Percentiles rank a stretch among this genome's conserved stretches.
phyloP scores from a whole-genome alignment of 116 monocot species.

The Posidonia oceanica region DNA sequence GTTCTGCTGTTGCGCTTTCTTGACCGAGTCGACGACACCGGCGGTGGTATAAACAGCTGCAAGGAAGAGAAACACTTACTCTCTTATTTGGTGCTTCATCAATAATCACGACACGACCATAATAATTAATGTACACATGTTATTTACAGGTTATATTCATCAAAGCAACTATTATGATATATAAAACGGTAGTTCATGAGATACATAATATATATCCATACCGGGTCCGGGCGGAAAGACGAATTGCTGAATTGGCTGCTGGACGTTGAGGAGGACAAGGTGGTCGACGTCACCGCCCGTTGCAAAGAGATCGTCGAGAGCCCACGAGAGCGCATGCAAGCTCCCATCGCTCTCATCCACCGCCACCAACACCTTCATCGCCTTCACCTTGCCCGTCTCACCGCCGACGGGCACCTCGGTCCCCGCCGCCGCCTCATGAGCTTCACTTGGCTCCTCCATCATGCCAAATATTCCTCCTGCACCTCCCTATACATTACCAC shows the following conservation, averaged over 20 bases:
- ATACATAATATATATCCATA: slow-evolving; percentile 5
- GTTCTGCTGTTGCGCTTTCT: slow-evolving; percentile 50
- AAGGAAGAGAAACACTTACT: not conserved
- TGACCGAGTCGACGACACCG: slow-evolving; percentile 38
- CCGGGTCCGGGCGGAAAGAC: slow-evolving; percentile 48
- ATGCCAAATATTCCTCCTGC: no score
- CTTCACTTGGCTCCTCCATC: no score
- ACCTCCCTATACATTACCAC: no score
- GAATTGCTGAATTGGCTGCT: slow-evolving; percentile 38
- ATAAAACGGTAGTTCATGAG: not conserved
- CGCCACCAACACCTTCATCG: slow-evolving; percentile 62
- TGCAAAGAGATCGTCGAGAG: slow-evolving; percentile 32
- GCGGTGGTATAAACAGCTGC: slow-evolving; percentile 37
- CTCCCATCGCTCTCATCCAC: slow-evolving; percentile 75
- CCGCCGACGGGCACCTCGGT: no score
- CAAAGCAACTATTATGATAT: no score
- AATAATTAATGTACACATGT: not conserved
- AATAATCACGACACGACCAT: not conserved
- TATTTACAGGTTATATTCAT: not conserved
- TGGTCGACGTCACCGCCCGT: not conserved
- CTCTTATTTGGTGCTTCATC: no score
- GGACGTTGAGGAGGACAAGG: slow-evolving; percentile 41
- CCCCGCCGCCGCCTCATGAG: no score
- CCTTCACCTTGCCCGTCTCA: slow-evolving; percentile 8
- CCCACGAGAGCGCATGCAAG: slow-evolving; percentile 50